phyloP scores from a whole-genome alignment of 495 filamentous ascomycete species.

The Baudoinia panamericana region DNA sequence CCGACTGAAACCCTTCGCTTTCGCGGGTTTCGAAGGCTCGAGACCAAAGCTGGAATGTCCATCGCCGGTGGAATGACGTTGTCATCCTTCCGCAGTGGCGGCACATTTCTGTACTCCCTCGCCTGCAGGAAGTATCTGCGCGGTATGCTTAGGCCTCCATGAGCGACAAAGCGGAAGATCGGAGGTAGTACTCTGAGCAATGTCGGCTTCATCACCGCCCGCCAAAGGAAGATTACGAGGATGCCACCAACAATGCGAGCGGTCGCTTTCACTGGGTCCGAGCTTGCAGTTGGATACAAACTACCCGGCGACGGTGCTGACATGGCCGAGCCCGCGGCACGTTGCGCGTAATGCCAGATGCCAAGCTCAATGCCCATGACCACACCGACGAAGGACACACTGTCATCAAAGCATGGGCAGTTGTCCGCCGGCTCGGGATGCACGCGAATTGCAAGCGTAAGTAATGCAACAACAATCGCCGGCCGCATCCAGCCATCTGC shows the following conservation, averaged over 20 bases:
- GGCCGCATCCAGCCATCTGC: conserved; percentile 44
- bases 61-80: conserved; percentile 76
- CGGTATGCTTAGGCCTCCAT: conserved; percentile 61
- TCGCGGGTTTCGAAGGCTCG: conserved; percentile 64
- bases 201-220: conserved; percentile 71
- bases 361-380: conserved; percentile 67
- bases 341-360: conserved; percentile 57
- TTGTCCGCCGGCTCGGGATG: conserved; percentile 95
- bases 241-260: conserved; percentile 67
- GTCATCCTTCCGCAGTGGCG: conserved; percentile 61
- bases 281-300: no score
- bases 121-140: conserved; percentile 81
- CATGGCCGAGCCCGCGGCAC: conserved; percentile 25
- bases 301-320: conserved; percentile 45
- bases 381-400: conserved; percentile 82
- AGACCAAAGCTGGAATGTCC: conserved; percentile 66
- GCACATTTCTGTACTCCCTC: conserved; percentile 77
- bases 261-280: conserved; percentile 44
- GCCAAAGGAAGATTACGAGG: conserved; percentile 72
- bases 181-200: conserved; percentile 68
- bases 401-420: conserved; percentile 96
- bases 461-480: conserved; percentile 44
- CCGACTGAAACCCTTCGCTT: conserved; percentile 78
- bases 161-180: conserved; percentile 74
- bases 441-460: conserved; percentile 66